Evolutionary conservation across 73 alveolate genomes (phyloP), one percentile per base, ranked within the genome.

Genomic region (Blepharisma stoltei): DNA sequence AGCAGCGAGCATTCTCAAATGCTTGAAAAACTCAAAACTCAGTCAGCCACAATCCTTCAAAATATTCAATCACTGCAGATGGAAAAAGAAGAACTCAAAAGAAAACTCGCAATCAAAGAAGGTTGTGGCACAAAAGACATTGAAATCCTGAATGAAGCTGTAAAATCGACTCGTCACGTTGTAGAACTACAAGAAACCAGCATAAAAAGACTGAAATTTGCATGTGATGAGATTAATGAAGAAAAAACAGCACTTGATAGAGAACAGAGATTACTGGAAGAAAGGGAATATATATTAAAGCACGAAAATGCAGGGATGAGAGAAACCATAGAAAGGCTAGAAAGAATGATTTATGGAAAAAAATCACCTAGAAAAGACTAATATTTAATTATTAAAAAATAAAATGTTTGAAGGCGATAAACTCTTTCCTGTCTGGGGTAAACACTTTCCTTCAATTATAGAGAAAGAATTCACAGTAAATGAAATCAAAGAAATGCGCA

Each of bases 171-270:
- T 60, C 23, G 23, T 25, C 37, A 60, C 46, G 23, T 38, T 14
- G 45, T 60, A n/a, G 73, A 60, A 60, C 73, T 60, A 14, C 73
- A 60, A 60, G 23, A n/a, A 14, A 18, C 23, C 73, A 60, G 73
- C 46, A 60, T 60, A 18, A 38, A 60, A 60, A 60, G 23, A 38
- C 45, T 60, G 47, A 60, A 38, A 5, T 14, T 14, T 14, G 38
- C 73, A 9, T 8, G n/a, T 60, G 73, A 60, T 18, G 73, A 60
- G 38, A 18, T 4, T 60, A 8, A 14, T 14, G 23, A 25, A 25
- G 73, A 60, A 60, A 25, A n/a, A 25, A 25, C 18, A 1, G 49
- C 38, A 1, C 23, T 20, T 1, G 14, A n/a, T n/a, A 60, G 23
- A 60, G 18, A 20, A 47, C 38, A 60, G 5, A 60, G 73, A 14